Conservation (phyloP, 2,329 filamentous ascomycete genomes). For the Capronia coronata region DNA sequence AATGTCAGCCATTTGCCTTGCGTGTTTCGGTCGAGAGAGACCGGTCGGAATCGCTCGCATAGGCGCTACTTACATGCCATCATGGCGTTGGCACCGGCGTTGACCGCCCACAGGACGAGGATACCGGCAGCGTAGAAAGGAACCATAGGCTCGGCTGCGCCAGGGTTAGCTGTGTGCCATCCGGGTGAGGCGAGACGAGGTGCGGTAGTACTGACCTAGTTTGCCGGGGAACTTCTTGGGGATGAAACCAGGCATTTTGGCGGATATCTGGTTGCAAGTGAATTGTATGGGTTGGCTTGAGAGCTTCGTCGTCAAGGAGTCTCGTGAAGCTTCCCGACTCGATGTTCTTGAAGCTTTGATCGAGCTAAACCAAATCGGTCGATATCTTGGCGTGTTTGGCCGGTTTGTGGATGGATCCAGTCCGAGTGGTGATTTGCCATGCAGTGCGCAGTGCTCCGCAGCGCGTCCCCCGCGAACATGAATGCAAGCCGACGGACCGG, state of each 20-base stretch:
- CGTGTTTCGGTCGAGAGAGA: not conserved
- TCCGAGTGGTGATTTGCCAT: no score
- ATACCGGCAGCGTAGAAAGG: conserved; percentile 93
- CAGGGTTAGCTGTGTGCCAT: not conserved
- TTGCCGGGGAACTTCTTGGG: conserved; percentile 79
- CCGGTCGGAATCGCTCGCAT: not conserved
- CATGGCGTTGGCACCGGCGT: conserved; percentile 70
- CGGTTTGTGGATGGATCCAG: conserved; percentile 10
- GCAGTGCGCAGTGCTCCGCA: no score
- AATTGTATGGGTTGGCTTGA: conserved; percentile 9
- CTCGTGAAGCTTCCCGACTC: conserved; percentile 13
- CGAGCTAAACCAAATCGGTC: conserved; percentile 4
- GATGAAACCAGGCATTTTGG: conserved; percentile 64
- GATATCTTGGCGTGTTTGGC: conserved; percentile 17
- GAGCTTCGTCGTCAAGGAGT: conserved; percentile 12
- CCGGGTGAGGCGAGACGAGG: not conserved
- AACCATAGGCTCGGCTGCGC: conserved; percentile 75
- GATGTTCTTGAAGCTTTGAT: conserved; percentile 5
- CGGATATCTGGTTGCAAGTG: conserved; percentile 7
- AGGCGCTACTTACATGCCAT: conserved; percentile 61
- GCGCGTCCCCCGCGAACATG: conserved; percentile 10
- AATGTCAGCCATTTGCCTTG: conserved; percentile 27
- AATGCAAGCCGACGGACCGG: not conserved
- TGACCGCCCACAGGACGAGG: conserved; percentile 86
- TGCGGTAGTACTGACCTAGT: conserved; percentile 55